Evolutionary conservation across 2,329 filamentous ascomycete species (phyloP), one percentile per base, ranked within the genome.

Genomic region (Thielaviopsis punctulata): DNA sequence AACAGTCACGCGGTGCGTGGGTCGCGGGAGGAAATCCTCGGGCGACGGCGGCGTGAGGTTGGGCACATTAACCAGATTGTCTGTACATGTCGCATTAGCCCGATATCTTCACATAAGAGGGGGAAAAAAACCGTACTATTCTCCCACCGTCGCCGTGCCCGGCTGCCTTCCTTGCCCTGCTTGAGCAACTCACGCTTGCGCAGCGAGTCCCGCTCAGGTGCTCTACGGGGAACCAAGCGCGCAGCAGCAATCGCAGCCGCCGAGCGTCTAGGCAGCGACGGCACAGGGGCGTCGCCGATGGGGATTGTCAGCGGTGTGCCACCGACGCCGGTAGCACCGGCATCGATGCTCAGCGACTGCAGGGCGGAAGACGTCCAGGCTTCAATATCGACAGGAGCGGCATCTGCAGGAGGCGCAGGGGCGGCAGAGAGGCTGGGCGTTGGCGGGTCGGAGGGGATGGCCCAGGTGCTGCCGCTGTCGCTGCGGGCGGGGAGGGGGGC

Each of bases 111-210:
- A n/a, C 7, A 9, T 9, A 43, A n/a, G 12, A 15, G 13, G 45
- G 45, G n/a, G n/a, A 22, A 21, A 18, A 12, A 27, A 23, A 39
- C 61, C 67, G 58, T 74, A 93, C 87, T 86, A 66, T 96, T 98
- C 71, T 98, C 92, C 88, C 89, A 96, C 52, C 90, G 76, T 60
- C 90, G 82, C 48, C 90, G 75, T 61, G 90, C 81, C 33, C 90
- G 77, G 60, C 80, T 90, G 30, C 90, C 90, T 65, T 95, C 88
- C 59, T 93, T 94, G 53, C 90, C 90, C 69, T 88, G 93, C 27
- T 92, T 71, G 50, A 94, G 63, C 2, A 80, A 77, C 58, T 95
- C 87, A 18, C 89, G 80, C 49, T 76, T 68, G 52, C 68, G 67
- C 64, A 72, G 65, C 58, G 73, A 77, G 56, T 79, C 84, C 63